Conservation (phyloP, 257 asterid species). For the Ehretia macrophylla region DNA sequence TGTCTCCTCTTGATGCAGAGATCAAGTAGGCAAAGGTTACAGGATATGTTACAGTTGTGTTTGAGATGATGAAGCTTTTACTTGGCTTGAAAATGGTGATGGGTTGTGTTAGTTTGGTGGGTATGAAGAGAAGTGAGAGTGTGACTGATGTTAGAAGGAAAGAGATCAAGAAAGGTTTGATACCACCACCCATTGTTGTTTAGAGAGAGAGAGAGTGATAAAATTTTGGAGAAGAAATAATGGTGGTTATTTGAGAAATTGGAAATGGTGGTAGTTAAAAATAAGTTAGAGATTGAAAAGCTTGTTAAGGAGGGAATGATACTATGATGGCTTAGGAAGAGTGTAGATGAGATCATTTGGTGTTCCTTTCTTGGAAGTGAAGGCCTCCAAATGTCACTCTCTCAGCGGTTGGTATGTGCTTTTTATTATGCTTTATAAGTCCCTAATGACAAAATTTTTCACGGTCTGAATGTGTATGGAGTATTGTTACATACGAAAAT, state of each 20-base stretch:
- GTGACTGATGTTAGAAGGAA: conserved; percentile 45
- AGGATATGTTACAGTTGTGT: conserved; percentile 36
- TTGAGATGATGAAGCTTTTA: conserved; percentile 43
- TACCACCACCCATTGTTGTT: conserved; percentile 44
- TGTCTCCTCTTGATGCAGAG: conserved; percentile 81
- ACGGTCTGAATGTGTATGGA: too few species aligned
- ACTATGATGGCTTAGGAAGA: conserved; percentile 18
- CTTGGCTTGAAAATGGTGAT: conserved; percentile 39
- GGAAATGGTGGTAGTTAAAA: conserved; percentile 13
- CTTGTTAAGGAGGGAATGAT: conserved; percentile 4
- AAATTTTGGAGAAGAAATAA: background rate
- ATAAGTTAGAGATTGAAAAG: conserved; percentile 11
- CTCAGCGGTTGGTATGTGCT: conserved; percentile 9
- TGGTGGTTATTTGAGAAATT: too few species aligned
- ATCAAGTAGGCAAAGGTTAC: conserved; percentile 79
- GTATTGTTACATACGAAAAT: too few species aligned
- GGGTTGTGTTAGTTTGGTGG: conserved; percentile 41
- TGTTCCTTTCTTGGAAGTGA: conserved; percentile 58
- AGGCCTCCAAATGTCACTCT: conserved; percentile 33
- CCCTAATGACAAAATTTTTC: too few species aligned
- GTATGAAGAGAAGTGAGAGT: conserved; percentile 51
- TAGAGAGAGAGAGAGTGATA: background rate
- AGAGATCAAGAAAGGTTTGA: conserved; percentile 43
- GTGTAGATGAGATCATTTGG: conserved; percentile 36
- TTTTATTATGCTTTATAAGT: conserved; percentile 6